Evolutionary conservation across 352 stramenopile genomes (phyloP), one percentile per base, ranked within the genome.

Genomic region (Salisapilia sapeloensis): DNA sequence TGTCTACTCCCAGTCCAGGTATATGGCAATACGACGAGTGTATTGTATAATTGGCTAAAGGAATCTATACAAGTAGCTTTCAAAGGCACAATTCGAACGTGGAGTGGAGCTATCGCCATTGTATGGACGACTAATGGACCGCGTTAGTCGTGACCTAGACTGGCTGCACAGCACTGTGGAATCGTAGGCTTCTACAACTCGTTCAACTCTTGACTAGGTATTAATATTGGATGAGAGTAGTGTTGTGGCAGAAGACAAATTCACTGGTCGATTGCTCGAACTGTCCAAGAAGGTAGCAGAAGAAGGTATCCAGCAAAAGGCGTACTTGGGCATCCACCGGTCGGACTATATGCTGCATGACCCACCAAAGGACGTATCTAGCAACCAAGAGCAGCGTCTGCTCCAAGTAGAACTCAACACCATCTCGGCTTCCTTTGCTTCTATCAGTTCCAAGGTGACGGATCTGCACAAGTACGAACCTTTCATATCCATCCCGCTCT

Each of bases 321-420:
- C 53, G 13, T 91, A 71, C 26, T 36, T 96, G 32, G 89, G 81
- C 13, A 87, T 96, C 38, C 65, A 93, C 40, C 78, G 89, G 11
- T 95, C 80, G 7, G 89, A 97, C 52, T 97, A 97, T 58, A 97
- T 97, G 89, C 59, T 97, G 31, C 82, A 97, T 43, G 60, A 84
- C 36, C 46, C 61, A 7, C 62, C 75, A 28, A 28, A 29, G 1
- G 51, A 50, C 16, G 56, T 42, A 11, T 22, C 44, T 0, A 37
- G 44, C 12, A 53, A 76, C 42, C n/a, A n/a, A n/a, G 34, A 48
- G 21, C 64, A 81, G 46, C 89, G 89, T 24, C 40, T 86, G 38
- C 29, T 76, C 52, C 83, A 98, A 46, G 92, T 99, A 16, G 94
- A 99, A 54, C 61, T 98, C 32, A 99, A 99, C 58, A 98, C 94